Base-by-base conservation (phyloP, 306 rosid genomes). In the Canavalia ensiformis region DNA sequence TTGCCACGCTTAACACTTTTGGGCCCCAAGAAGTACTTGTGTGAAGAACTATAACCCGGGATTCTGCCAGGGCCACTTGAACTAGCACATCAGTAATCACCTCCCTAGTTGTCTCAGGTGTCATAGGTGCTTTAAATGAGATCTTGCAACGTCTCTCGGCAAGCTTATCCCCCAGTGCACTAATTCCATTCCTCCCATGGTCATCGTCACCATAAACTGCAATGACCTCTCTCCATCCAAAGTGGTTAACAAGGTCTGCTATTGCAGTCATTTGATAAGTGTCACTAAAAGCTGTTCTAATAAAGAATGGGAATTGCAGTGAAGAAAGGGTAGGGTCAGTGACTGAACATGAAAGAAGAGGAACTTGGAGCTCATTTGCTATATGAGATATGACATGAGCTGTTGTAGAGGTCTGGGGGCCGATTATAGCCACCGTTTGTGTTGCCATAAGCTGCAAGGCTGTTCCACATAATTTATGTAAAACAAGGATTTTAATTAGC, bases 301-400 rank as follows among this genome's bases (percentile, higher is more conserved):
- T 68, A 70, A 95, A 92, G 88, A 86, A 95, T 5, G 99, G 99
- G 83, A 90, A 95, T 88, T 95, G 97, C 76, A 93, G 98, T 0
- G 99, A 85, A 51, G 98, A 89, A 75, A 95, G 86, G 46, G 99
- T 93, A 31, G 98, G 97, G 85, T 95, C 98, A 7, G 98, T 84
- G 3, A 94, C 99, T 8, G 98, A 8, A 87, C 83, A 95, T 33
- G 98, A 91, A 69, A 95, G 75, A 42, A 93, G 81, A 49, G 99
- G 99, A 72, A 91, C 94, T 39, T 87, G 91, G 74, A 95, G 97
- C 89, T 95, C 98, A 2, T 90, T 90, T 13, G 99, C 99, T 72
- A 95, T 90, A 68, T 91, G 97, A 68, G 97, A 84, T 89, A 95
- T 85, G 52, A 88, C 86, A 89, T 95, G 99, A 80, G 99, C 99